These are phyloP conservation scores for Rutstroemia sp. DNA, from an alignment of 2,329 filamentous ascomycete genomes.

Conservation along the genomic window DNA sequence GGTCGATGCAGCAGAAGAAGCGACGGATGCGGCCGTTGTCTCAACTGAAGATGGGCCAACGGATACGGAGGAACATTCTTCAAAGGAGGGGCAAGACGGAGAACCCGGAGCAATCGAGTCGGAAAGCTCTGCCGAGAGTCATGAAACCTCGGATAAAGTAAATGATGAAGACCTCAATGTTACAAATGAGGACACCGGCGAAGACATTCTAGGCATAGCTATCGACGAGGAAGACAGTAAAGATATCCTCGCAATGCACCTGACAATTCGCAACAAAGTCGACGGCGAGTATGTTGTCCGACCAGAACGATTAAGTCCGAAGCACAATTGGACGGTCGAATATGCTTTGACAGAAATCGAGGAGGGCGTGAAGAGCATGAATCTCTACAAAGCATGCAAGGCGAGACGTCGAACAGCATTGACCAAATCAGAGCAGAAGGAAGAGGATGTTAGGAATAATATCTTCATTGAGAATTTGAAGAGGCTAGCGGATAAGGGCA, in stretches of 20 bases:
- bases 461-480: conserved; percentile 32
- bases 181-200: neutral
- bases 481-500: conserved; percentile 47
- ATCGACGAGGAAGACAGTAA: neutral
- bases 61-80: too few species aligned
- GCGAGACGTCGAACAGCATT: conserved; percentile 42
- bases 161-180: neutral
- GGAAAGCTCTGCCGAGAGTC: too few species aligned
- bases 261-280: conserved; percentile 66
- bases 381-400: conserved; percentile 50
- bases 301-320: conserved; percentile 40
- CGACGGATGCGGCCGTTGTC: conserved; percentile 14
- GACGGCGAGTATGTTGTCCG: conserved; percentile 57
- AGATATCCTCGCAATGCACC: conserved; percentile 27
- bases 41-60: neutral
- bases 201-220: neutral
- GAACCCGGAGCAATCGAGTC: too few species aligned
- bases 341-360: conserved; percentile 65
- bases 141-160: neutral
- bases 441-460: conserved; percentile 16
- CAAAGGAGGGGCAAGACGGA: too few species aligned
- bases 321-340: conserved; percentile 63
- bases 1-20: conserved; percentile 15
- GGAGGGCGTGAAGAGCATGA: conserved; percentile 33
- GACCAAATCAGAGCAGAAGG: conserved; percentile 18